These are phyloP conservation scores for Sarocladium oryzae DNA, from an alignment of 2,329 filamentous ascomycete species.

Conservation along the genomic window DNA sequence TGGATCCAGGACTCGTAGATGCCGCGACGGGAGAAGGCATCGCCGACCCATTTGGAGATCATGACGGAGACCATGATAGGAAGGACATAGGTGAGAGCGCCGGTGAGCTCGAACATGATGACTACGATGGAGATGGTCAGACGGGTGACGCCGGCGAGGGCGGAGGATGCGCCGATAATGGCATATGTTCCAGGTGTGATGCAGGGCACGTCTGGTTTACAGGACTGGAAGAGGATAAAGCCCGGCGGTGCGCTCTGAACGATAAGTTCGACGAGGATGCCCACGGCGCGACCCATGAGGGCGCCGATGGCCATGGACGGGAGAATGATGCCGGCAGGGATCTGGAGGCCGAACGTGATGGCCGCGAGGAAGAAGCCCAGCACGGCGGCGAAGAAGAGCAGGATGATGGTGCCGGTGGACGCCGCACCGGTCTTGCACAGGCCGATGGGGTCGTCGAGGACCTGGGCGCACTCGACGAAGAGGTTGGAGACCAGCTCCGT, in stretches of 20 bases:
- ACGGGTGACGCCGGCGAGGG: conserved; percentile 86
- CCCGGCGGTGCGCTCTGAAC: conserved; percentile 63
- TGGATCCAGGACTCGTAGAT: conserved; percentile 99
- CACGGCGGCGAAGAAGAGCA: conserved; percentile 74
- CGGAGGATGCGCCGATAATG: conserved; percentile 89
- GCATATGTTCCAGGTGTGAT: conserved; percentile 94
- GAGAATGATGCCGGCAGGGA: conserved; percentile 91
- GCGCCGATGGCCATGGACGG: conserved; percentile 96
- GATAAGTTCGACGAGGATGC: conserved; percentile 84
- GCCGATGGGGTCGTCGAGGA: conserved; percentile 79
- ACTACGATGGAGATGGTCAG: conserved; percentile 98
- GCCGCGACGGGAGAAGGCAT: conserved; percentile 84
- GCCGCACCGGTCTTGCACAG: conserved; percentile 84
- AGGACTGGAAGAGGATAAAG: conserved; percentile 73
- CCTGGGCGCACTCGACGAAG: conserved; percentile 81
- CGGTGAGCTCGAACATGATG: conserved; percentile 98
- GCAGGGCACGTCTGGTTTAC: conserved; percentile 79
- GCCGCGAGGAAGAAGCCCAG: conserved; percentile 80
- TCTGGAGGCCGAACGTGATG: conserved; percentile 87
- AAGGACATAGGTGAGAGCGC: conserved; percentile 89
- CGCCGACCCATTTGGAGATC: conserved; percentile 96
- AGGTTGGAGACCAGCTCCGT: conserved; percentile 87
- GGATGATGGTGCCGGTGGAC: conserved; percentile 72
- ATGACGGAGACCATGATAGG: conserved; percentile 99
- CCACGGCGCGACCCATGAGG: conserved; percentile 79